Base-by-base conservation (phyloP, 2,329 filamentous ascomycete species). In the Claviceps sp. region DNA sequence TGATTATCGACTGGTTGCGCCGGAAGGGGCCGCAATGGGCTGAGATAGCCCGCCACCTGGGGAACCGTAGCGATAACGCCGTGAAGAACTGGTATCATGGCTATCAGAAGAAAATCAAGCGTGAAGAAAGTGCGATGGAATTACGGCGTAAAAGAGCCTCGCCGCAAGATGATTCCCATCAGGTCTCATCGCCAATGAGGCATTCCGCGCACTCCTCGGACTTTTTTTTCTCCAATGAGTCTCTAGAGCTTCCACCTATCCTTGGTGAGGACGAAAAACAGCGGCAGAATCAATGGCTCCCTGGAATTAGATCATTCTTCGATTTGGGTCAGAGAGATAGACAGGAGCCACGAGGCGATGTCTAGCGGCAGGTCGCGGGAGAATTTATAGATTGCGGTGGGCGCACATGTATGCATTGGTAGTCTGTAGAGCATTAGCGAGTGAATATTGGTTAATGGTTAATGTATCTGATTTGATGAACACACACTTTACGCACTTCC, bases 1-100 rank as follows among this genome's bases (percentile, higher is more conserved):
- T 81, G 61, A 95, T 97, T 62, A 84, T 91, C 70, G 74, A 77
- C 53, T 77, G 93, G 65, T 90, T 96, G 16, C 67, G 70, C 11
- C 78, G 85, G 60, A 82, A 88, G 71, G 89, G 89, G 56, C 91
- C 89, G 72, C 81, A 86, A 52, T 96, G 90, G 90, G 90, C 90
- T 2, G 89, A 96, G 64, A 96, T 96, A 63, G 88, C 90, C 46
- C 79, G 90, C 58, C 76, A 81, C 46, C 76, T 96, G 18, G 78
- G 84, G 51, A 89, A 89, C 57, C 84, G 90, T 62, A 95, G 89
- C 67, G 90, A 96, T 72, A 96, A 96, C 63, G 86, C 88, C 30
- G 88, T 96, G 57, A 96, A 96, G 79, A 96, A 96, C 69, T 96
- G 89, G 89, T 95, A 87, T 87, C 95, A 95, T 65, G 89, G 90